A percentile compares a stretch with the other conserved stretches of the same genome.
These are phyloP conservation scores for Kwoniella bestiolae DNA, from an alignment of 768 basidiomycete species.

Conservation along the genomic window DNA sequence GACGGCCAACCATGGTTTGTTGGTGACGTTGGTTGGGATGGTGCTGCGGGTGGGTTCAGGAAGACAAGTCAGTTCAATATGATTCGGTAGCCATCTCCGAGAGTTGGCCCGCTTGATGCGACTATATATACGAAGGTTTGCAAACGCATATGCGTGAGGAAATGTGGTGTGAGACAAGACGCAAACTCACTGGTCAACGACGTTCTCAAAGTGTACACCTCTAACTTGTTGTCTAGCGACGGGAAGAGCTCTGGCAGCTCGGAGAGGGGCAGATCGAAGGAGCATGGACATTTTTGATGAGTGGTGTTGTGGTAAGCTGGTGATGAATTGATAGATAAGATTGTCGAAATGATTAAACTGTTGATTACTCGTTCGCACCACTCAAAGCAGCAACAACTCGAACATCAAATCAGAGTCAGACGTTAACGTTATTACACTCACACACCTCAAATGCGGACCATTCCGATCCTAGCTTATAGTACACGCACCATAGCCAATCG, in stretches of 20 bases:
- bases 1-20: conserved; percentile 47
- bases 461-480: neutral
- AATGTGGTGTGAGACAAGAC: too few species aligned
- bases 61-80: neutral
- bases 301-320: neutral
- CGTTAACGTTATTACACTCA: neutral
- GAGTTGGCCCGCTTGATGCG: too few species aligned
- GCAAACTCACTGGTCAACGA: conserved; percentile 52
- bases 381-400: neutral
- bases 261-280: conserved; percentile 39
- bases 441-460: neutral
- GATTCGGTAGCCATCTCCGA: neutral
- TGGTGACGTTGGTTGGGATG: conserved; percentile 49
- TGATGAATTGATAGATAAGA: neutral
- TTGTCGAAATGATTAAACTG: neutral
- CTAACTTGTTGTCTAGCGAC: conserved; percentile 38
- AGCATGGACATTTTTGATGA: conserved; percentile 48
- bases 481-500: neutral
- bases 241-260: conserved; percentile 35
- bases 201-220: conserved; percentile 53
- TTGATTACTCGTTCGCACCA: neutral
- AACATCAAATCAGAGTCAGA: neutral
- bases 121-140: too few species aligned
- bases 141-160: too few species aligned
- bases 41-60: conserved; percentile 28